A percentile compares a stretch with the other conserved stretches of the same genome.
These are phyloP conservation scores for Solanum chilense DNA, from an alignment of 257 asterid genomes.

Conservation along the genomic window DNA sequence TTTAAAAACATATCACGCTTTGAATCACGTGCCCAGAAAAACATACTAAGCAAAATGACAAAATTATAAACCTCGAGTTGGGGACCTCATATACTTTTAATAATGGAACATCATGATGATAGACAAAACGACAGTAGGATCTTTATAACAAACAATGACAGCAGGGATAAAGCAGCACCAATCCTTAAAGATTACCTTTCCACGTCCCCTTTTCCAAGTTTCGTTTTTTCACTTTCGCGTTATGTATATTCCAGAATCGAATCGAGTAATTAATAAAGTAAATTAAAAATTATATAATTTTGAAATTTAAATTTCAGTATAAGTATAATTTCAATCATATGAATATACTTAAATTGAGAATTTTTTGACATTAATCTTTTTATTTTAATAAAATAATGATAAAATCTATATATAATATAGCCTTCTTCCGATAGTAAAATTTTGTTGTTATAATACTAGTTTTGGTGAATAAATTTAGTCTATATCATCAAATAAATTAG, in stretches of 20 bases:
- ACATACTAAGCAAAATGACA: neutral
- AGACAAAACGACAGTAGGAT: neutral
- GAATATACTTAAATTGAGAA: accelerated
- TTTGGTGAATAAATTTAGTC: neutral
- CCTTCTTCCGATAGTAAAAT: no score
- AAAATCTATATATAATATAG: no score
- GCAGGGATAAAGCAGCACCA: neutral
- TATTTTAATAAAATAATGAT: accelerated
- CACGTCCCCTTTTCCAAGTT: neutral
- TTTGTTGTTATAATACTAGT: neutral
- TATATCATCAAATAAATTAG: no score
- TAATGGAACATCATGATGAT: neutral
- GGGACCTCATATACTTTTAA: neutral
- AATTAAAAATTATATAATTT: no score
- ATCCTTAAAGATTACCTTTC: neutral
- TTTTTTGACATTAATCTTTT: accelerated
- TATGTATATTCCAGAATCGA: neutral
- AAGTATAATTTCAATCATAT: accelerated
- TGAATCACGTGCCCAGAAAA: neutral
- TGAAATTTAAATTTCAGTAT: no score
- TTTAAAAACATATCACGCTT: neutral
- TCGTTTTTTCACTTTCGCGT: neutral
- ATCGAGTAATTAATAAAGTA: neutral
- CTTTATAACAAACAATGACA: neutral
- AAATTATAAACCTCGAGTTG: neutral